Evolutionary conservation across 306 rosid species (phyloP), one percentile per base, ranked within the genome.

Genomic region (Begonia loranthoides): DNA sequence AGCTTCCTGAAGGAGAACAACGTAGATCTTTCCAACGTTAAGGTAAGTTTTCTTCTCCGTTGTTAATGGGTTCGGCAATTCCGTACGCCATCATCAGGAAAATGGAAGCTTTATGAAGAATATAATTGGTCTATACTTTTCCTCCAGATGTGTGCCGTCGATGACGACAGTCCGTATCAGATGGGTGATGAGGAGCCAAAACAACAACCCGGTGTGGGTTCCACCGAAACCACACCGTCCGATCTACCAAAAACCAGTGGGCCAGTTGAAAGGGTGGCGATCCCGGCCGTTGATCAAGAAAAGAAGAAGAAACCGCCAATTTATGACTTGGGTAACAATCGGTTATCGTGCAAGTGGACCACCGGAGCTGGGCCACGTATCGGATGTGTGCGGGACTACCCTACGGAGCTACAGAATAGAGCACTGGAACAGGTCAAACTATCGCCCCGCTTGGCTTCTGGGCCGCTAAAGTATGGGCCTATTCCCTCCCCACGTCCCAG

Each of bases 401-500:
- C 95, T 0, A 4, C 83, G 50, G 45, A 66, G 62, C 84, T 84
- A 28, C 95, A 79, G 69, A 58, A 51, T 59, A 66, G 65, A 68
- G 97, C 94, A 49, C 76, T 88, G 69, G 81, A 78, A 66, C 83
- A 83, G 9, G 77, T 87, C 39, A 71, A 80, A 48, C 63, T 81
- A 9, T 84, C 95, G 7, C 93, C 93, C 0, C 77, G 76, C 38
- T 57, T 45, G 15, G 64, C 50, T 58, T 45, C 50, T 56, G 52
- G 49, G 13, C 13, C 33, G 21, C 74, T 43, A 17, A 19, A 15
- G 15, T 38, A 51, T 59, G 50, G 57, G 13, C 87, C 94, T 1
- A 72, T 80, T 9, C 96, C 94, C 13, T 81, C 94, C 1, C 81
- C 92, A 38, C 83, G 94, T 22, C 87, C 87, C 7, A 74, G 79